These are phyloP conservation scores for Ambrosia trifida DNA, from an alignment of 129 eudicot genomes.

Conservation along the genomic window DNA sequence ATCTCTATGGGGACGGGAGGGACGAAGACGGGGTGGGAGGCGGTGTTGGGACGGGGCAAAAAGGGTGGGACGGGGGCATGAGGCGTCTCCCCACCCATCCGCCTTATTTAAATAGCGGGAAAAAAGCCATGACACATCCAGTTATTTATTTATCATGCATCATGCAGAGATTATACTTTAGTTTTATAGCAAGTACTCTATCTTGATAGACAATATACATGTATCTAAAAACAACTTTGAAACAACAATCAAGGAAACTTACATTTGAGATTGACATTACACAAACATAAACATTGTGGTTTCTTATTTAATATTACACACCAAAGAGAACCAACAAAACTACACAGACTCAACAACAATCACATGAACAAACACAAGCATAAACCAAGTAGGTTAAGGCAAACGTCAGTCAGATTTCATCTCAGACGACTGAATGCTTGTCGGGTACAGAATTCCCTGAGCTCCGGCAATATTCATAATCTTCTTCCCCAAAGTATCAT, in stretches of 20 bases:
- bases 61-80: too few species aligned
- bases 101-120: too few species aligned
- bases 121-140: too few species aligned
- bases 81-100: too few species aligned
- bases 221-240: not conserved
- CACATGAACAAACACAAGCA: not conserved
- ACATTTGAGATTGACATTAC: not conserved
- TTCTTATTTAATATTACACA: slow-evolving; percentile 20
- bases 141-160: too few species aligned
- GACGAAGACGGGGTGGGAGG: too few species aligned
- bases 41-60: too few species aligned
- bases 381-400: not conserved
- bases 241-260: not conserved
- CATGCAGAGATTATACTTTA: too few species aligned
- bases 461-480: slow-evolving; percentile 34
- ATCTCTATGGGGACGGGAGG: too few species aligned
- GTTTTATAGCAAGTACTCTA: too few species aligned
- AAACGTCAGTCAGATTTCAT: slow-evolving; percentile 27
- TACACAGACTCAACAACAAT: not conserved
- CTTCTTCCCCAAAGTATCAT: slow-evolving; percentile 38
- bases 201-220: not conserved
- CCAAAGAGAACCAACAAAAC: slow-evolving; percentile 2
- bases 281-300: not conserved
- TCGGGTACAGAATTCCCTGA: slow-evolving; percentile 31
- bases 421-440: slow-evolving; percentile 28